Conservation (phyloP, 2,329 filamentous ascomycete species). For the Aspergillus flavus region DNA sequence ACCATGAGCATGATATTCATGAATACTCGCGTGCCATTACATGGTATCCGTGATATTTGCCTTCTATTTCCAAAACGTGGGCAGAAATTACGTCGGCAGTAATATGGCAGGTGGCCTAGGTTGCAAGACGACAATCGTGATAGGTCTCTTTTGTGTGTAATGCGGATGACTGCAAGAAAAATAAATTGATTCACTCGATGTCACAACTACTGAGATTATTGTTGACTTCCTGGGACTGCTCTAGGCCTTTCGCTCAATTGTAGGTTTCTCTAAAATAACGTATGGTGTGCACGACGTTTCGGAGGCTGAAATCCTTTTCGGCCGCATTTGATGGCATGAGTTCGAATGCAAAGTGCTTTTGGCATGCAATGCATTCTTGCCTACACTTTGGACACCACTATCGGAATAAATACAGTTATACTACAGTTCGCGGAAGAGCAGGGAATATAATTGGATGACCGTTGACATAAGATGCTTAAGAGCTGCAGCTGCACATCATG, state of each 20-base stretch:
- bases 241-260: not conserved
- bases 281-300: not conserved
- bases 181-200: not conserved
- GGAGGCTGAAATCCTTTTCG: not conserved
- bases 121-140: slow-evolving; percentile 28
- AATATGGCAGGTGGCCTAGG: slow-evolving; percentile 28
- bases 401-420: not conserved
- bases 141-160: slow-evolving; percentile 24
- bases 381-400: not conserved
- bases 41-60: slow-evolving; percentile 12
- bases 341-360: not conserved
- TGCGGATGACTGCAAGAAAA: slow-evolving; percentile 18
- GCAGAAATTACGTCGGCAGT: slow-evolving; percentile 18
- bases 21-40: slow-evolving; percentile 18
- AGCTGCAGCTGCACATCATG: slow-evolving; percentile 95
- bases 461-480: slow-evolving; percentile 49
- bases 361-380: not conserved
- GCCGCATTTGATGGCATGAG: not conserved
- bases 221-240: not conserved
- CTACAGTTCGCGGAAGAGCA: not conserved
- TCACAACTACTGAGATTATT: not conserved
- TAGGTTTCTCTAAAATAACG: not conserved
- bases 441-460: not conserved
- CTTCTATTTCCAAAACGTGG: slow-evolving; percentile 15
- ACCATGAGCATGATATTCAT: slow-evolving; percentile 19